Evolutionary conservation across 1,284 basidiomycete species (phyloP).

Genomic region (Cryptococcus wingfieldii): DNA sequence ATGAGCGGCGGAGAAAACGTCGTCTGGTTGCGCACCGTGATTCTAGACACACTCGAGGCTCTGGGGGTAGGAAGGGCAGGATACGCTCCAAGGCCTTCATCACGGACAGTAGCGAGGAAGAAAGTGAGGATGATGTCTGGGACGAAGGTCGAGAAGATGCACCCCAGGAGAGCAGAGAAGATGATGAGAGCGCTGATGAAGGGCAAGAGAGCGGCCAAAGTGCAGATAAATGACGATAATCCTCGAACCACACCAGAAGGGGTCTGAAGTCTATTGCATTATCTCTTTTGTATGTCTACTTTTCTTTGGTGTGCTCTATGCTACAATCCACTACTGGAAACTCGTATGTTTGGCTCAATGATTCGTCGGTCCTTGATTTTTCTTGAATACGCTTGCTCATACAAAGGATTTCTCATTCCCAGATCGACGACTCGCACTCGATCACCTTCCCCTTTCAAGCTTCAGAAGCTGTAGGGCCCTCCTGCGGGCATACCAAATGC

Average conservation of each 20-base stretch:
- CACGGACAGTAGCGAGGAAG: not conserved
- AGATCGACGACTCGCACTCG: too few species aligned
- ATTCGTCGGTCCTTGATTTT: too few species aligned
- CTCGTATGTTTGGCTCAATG: too few species aligned
- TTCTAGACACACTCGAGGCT: slow-evolving; percentile 4
- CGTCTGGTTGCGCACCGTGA: not conserved
- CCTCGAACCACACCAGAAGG: too few species aligned
- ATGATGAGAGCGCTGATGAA: not conserved
- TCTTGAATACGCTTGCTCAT: too few species aligned
- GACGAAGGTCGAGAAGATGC: not conserved
- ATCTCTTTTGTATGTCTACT: too few species aligned
- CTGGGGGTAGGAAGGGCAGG: not conserved
- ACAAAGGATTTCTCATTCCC: too few species aligned
- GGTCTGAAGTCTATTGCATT: too few species aligned
- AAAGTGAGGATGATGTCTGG: too few species aligned
- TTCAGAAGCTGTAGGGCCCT: not conserved
- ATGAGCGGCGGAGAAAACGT: slow-evolving; percentile 3
- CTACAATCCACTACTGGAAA: too few species aligned
- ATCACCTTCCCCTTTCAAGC: too few species aligned
- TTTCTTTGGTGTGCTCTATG: too few species aligned
- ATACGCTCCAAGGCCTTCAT: not conserved
- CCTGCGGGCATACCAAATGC: not conserved
- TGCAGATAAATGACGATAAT: not conserved
- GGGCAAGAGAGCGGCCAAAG: not conserved
- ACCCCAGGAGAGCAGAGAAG: not conserved